Base-by-base conservation (phyloP, 805 yeast species). In the Cyberlindnera veronae region DNA sequence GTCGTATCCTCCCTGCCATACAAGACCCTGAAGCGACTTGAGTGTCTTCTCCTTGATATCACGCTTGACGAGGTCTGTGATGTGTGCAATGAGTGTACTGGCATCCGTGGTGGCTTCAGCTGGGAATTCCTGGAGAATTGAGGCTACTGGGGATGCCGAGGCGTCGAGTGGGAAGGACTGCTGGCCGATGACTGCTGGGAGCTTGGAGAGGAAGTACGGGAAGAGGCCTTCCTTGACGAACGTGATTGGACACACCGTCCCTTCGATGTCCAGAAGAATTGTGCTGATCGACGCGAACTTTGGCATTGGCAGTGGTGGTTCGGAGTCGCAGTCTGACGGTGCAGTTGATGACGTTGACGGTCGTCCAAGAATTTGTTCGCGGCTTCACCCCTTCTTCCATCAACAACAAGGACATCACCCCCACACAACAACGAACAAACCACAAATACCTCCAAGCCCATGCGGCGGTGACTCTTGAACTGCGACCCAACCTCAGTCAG, bases 241-340 rank as follows among this genome's bases (percentile, higher is more conserved):
- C 1, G 90, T 72, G 16, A 90, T 89, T 3, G 96, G 90, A 56
- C 97, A 90, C 22, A 90, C 79, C 0, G 97, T 90, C 14, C 98
- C 98, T 58, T 90, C 98, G 26, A 88, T 87, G 50, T 87, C 95
- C 6, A 89, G 68, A 2, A 84, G 59, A 9, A 76, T 55, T 1
- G 71, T 61, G 21, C 49, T 46, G 29, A 54, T 37, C 6, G 29
- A n/a, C 12, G 34, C n/a, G 34, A 32, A 32, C 17, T 22, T 32
- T 12, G 30, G 17, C 34, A 32, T 32, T 15, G 17, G 24, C n/a
- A n/a, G n/a, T n/a, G n/a, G n/a, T n/a, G n/a, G n/a, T n/a, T n/a
- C n/a, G n/a, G n/a, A n/a, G n/a, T n/a, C n/a, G n/a, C n/a, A n/a
- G n/a, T n/a, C n/a, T n/a, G n/a, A n/a, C n/a, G n/a, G n/a, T n/a